Evolutionary conservation across 2,329 filamentous ascomycete species (phyloP).

Genomic region (Bisporella sp.): DNA sequence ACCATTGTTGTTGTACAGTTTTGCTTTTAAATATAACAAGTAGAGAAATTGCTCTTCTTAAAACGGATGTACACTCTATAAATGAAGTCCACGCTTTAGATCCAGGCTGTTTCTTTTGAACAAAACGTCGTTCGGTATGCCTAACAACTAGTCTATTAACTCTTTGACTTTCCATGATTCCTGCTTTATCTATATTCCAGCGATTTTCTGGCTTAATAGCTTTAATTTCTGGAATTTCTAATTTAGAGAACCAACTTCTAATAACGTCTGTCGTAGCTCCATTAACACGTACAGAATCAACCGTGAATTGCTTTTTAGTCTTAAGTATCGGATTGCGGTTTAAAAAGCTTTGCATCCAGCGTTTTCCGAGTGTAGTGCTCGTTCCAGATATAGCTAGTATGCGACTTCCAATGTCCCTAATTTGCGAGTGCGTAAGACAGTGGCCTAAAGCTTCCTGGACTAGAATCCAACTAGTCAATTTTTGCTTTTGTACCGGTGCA

Average conservation of each 20-base stretch:
- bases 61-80: constrained; percentile 7
- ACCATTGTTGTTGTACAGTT: neutral
- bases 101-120: constrained; percentile 5
- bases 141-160: constrained; percentile 4
- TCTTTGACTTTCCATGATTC: constrained; percentile 6
- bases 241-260: constrained; percentile 4
- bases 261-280: constrained; percentile 3
- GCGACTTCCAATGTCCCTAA: too few species aligned
- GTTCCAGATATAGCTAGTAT: too few species aligned
- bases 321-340: constrained; percentile 3
- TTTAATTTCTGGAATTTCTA: constrained; percentile 1
- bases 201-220: constrained; percentile 4
- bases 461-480: too few species aligned
- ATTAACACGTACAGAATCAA: constrained; percentile 8
- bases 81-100: constrained; percentile 5
- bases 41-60: neutral
- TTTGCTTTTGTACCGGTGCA: too few species aligned
- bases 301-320: constrained; percentile 3
- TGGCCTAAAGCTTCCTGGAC: too few species aligned
- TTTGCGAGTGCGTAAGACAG: too few species aligned
- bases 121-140: neutral
- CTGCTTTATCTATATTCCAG: constrained; percentile 7
- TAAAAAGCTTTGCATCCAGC: neutral
- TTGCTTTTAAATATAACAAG: constrained; percentile 1
- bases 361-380: neutral